Evolutionary conservation across 2,329 filamentous ascomycete species (phyloP), one percentile per base, ranked within the genome.

Genomic region (Phialocephala sp.): DNA sequence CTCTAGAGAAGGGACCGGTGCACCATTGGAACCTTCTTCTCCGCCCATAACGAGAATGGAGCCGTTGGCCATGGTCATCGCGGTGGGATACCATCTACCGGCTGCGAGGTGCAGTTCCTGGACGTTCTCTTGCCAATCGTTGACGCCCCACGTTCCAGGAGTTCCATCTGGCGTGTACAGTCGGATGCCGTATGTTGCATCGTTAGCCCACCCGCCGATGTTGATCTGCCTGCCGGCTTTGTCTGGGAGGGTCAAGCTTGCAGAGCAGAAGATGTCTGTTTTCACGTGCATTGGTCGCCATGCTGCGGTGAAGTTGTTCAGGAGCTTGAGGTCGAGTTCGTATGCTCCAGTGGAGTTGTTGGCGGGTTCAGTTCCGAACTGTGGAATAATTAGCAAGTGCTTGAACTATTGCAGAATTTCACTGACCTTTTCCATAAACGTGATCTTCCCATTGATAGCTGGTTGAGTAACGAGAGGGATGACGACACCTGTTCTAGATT

Each of bases 251-350:
- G 85, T 87, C 5, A 90, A 74, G 22, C 85, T 84, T 8, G 84
- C 88, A 45, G 88, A 83, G 73, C 89, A 91, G 76, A 91, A 91
- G 18, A 91, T 81, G 69, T 91, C 89, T 0, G 87, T 89, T 79
- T 89, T 87, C 71, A 81, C 77, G 63, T 89, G 84, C 83, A 90
- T 85, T 11, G 82, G 78, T 36, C 86, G 80, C 85, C 87, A 90
- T 1, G 84, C 86, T 27, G 76, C 77, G 32, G 77, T 76, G 67
- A 85, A 86, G 74, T 88, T 80, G 69, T 81, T 78, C 56, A 85
- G 75, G 47, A 82, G 78, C 6, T 80, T 81, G 0, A 87, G 81
- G 70, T 90, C 88, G 24, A 89, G 80, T 69, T 91, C 88, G 71
- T 89, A 91, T 8, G 87, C 85, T 37, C 88, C 88, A 0, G 88